Evolutionary conservation across 2,329 filamentous ascomycete genomes (phyloP), one percentile per base, ranked within the genome.

Genomic region (Curvularia sp.): DNA sequence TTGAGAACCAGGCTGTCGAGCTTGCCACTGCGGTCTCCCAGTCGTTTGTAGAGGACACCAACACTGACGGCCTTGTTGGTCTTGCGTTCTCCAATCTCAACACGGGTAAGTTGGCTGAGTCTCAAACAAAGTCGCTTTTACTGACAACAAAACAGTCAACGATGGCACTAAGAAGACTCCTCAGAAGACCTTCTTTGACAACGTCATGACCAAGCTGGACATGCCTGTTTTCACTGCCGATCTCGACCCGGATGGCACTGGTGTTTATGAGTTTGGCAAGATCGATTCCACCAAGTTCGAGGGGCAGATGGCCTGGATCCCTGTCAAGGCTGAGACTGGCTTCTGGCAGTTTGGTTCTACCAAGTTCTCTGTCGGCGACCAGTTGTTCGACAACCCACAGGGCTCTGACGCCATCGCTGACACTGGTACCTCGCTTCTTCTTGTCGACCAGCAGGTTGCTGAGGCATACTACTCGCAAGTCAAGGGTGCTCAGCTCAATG

Each of bases 161-260:
- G 69, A 75, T 26, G 74, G 73, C 24, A 84, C 90, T 58, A 71
- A 82, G 70, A 88, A 89, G 0, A 78, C 81, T 15, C 78, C 81
- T 62, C 87, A 90, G 65, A 88, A 87, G 77, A 92, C 89, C 10
- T 92, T 91, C 75, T 91, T 92, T 72, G 88, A 90, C 69, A 92
- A 90, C 72, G 79, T 89, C 64, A 84, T 85, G 75, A 63, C 75
- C n/a, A 75, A 79, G 18, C 84, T 92, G 24, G 82, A 85, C 26
- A 77, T 85, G 75, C 89, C 89, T 0, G 78, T 93, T 41, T 90
- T 93, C 77, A 91, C 89, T 0, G 89, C 88, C 24, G 84, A 89
- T 60, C 81, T 94, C 44, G 85, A 86, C 69, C 82, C 85, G 63
- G 81, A 83, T 58, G 80, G 81, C 15, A 79, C 81, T 2, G 90